Percentiles rank a stretch among this genome's conserved stretches.
Evolutionary conservation across 176 grass and related monocot species (phyloP).

Genomic region (Carex parvula): DNA sequence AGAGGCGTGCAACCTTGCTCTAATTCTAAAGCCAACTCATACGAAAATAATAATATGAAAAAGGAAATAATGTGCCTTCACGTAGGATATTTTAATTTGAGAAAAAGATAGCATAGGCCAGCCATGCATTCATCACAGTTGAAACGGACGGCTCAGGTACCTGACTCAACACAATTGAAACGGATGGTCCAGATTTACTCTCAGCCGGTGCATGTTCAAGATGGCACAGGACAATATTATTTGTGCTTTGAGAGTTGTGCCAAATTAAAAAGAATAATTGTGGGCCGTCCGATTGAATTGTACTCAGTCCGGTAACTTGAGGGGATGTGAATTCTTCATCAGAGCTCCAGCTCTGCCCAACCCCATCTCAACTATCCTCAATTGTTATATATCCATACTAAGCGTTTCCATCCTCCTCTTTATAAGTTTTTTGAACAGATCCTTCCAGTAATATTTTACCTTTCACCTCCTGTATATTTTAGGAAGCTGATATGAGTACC

Average conservation of each 20-base stretch:
- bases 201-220: too few relatives aligned
- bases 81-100: slow-evolving; percentile 27
- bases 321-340: background rate
- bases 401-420: background rate
- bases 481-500: too few relatives aligned
- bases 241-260: too few relatives aligned
- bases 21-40: slow-evolving; percentile 15
- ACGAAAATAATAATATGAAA: slow-evolving; percentile 23
- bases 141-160: too few relatives aligned
- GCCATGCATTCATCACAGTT: slow-evolving; percentile 24
- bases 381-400: slow-evolving; percentile 9
- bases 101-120: slow-evolving; percentile 22
- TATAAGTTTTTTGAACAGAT: background rate
- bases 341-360: slow-evolving; percentile 20
- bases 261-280: too few relatives aligned
- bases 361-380: slow-evolving; percentile 13
- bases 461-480: too few relatives aligned
- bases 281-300: too few relatives aligned
- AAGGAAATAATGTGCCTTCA: slow-evolving; percentile 24
- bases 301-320: too few relatives aligned
- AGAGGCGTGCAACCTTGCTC: slow-evolving; percentile 20
- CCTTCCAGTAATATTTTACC: background rate
- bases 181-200: too few relatives aligned
- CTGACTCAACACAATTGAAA: too few relatives aligned
- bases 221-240: too few relatives aligned